Evolutionary conservation across 192 early-diverging fungal species (phyloP).

Genomic region (Rhizophagus clarus): DNA sequence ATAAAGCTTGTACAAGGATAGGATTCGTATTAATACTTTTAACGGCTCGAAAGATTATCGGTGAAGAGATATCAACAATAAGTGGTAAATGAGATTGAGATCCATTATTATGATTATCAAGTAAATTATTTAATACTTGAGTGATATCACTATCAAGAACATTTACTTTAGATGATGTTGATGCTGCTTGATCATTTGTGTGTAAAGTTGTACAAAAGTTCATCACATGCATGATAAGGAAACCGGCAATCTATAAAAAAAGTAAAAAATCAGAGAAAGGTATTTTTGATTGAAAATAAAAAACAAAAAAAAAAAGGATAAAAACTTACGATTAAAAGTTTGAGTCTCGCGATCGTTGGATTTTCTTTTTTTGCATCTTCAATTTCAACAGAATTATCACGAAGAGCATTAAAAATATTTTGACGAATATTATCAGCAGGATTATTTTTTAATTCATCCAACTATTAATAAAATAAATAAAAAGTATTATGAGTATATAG

Average conservation of each 20-base stretch:
- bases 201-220: constrained; percentile 62
- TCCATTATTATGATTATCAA: constrained; percentile 47
- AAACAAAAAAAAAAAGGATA: background rate
- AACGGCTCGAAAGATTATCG: constrained; percentile 49
- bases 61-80: constrained; percentile 54
- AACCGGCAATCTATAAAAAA: constrained; percentile 53
- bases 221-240: constrained; percentile 65
- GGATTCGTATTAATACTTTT: constrained; percentile 17
- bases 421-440: constrained; percentile 61
- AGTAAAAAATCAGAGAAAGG: background rate
- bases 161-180: constrained; percentile 39
- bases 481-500: no score
- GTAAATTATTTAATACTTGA: constrained; percentile 46
- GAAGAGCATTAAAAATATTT: constrained; percentile 63
- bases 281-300: background rate
- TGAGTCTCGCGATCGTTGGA: constrained; percentile 59
- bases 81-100: constrained; percentile 43
- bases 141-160: constrained; percentile 44
- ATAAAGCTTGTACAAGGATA: constrained; percentile 41
- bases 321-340: constrained; percentile 52
- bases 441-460: constrained; percentile 34
- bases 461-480: constrained; percentile 25
- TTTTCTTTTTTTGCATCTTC: constrained; percentile 47
- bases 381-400: constrained; percentile 47
- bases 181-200: background rate